Percentiles rank a stretch among this genome's conserved stretches.
phyloP scores from a whole-genome alignment of 1,139 yeast genomes.

The Yamadazyma siamensis region DNA sequence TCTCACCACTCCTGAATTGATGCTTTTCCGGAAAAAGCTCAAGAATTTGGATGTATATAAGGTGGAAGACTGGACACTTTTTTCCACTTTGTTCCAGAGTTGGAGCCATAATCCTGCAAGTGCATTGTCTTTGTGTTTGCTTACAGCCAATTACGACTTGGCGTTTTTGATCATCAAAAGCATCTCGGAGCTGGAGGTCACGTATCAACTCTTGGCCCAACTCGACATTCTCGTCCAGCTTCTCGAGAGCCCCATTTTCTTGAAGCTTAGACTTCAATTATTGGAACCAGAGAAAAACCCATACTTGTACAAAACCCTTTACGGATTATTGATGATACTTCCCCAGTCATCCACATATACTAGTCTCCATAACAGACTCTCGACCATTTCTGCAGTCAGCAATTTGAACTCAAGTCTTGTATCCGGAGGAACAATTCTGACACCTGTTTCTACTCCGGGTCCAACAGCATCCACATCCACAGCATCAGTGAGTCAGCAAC shows the following conservation, averaged over 20 bases:
- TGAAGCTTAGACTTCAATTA: slow-evolving; percentile 79
- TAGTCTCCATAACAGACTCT: slow-evolving; percentile 72
- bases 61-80: slow-evolving; percentile 66
- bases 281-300: slow-evolving; percentile 85
- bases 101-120: slow-evolving; percentile 96
- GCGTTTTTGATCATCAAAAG: slow-evolving; percentile 78
- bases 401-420: slow-evolving; percentile 12
- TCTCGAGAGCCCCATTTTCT: slow-evolving; percentile 80
- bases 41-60: slow-evolving; percentile 44
- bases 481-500: slow-evolving; percentile 20
- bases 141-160: slow-evolving; percentile 86
- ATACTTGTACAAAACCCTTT: slow-evolving; percentile 78
- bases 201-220: slow-evolving; percentile 69
- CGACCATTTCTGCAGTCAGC: slow-evolving; percentile 36
- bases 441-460: slow-evolving; percentile 22
- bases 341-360: slow-evolving; percentile 96
- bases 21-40: slow-evolving; percentile 65
- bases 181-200: slow-evolving; percentile 71
- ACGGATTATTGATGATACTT: slow-evolving; percentile 88
- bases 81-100: slow-evolving; percentile 74
- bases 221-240: slow-evolving; percentile 78
- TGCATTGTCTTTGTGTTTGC: slow-evolving; percentile 76
- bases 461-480: slow-evolving; percentile 12
- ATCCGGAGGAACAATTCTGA: slow-evolving; percentile 14
- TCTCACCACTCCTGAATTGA: slow-evolving; percentile 83